Base-by-base conservation (phyloP, 768 basidiomycete genomes). In the Cantharellus anzutake region DNA sequence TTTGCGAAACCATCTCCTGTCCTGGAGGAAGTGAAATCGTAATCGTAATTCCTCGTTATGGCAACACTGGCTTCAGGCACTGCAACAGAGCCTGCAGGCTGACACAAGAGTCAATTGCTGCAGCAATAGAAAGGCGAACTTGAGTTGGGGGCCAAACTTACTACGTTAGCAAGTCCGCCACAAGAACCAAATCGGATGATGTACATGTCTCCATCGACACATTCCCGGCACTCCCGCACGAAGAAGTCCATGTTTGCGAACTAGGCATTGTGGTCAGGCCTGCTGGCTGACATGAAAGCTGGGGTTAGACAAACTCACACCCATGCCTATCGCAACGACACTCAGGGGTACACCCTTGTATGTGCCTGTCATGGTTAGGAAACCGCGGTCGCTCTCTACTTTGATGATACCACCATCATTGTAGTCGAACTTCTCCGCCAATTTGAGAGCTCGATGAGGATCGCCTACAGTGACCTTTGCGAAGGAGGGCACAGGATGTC, bases 311-410 rank as follows among this genome's bases (percentile, higher is more conserved):
- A 11, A 16, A 39, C n/a, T 50, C 63, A 72, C 74, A 20, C 87
- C 87, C 87, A 89, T 90, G 7, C 87, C 87, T 59, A 88, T 87
- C 63, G 82, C 83, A 48, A 86, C 73, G 44, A 89, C 77, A 3
- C 82, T 84, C 38, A 89, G 68, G 4, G 85, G 84, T 14, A 76
- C 69, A 53, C 77, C 77, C 51, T 73, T 74, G 69, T 80, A 84
- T 41, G 76, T 73, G 5, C 84, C 84, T 3, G 84, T 84, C 57
- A 84, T 76, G 3, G 81, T 84, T 61, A 80, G 69, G 69, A 87
- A 90, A 2, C 86, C 85, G 55, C 87, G 76, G 65, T 87, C 86
- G 16, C 83, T 84, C 34, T 73, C 72, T 55, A 86, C 68, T 60
- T 75, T 75, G 68, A 88, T 86, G 2, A 40, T 5, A 56, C 5